Percentiles rank a stretch among this genome's conserved stretches.
phyloP scores from a whole-genome alignment of 495 filamentous ascomycete species.

The Hypoxylon fuscum region DNA sequence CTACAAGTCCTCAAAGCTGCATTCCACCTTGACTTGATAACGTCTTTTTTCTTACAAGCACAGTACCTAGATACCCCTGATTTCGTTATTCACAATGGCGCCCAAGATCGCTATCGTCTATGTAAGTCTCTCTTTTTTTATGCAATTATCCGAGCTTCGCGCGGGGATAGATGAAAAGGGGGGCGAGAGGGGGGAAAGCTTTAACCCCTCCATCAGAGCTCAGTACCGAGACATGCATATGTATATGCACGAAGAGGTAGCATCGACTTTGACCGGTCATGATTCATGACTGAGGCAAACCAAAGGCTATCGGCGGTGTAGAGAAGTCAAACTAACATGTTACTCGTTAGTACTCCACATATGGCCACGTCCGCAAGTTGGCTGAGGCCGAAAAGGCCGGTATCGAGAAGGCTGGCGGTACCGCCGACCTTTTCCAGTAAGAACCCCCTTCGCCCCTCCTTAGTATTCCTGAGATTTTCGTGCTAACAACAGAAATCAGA shows the following conservation, averaged over 20 bases:
- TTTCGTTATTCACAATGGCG: conserved; percentile 71
- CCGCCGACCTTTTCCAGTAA: conserved; percentile 82
- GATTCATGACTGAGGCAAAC: conserved; percentile 5
- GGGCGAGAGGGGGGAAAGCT: not conserved
- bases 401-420: conserved; percentile 86
- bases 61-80: conserved; percentile 25
- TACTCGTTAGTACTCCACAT: conserved; percentile 83
- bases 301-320: not conserved
- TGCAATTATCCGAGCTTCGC: not conserved
- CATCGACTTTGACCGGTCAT: not conserved
- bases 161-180: not conserved
- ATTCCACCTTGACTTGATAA: not conserved
- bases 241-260: not conserved
- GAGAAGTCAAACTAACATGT: conserved; percentile 26
- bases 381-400: conserved; percentile 89
- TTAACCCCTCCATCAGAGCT: not conserved
- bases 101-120: conserved; percentile 92
- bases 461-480: not conserved
- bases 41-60: conserved; percentile 6
- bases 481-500: conserved; percentile 50
- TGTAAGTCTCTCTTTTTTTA: conserved; percentile 60
- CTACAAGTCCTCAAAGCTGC: not conserved
- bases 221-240: conserved; percentile 11
- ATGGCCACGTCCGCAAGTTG: conserved; percentile 86
- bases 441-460: conserved; percentile 34